Evolutionary conservation across 352 stramenopile genomes (phyloP), one percentile per base, ranked within the genome.

Genomic region (Pythium dissotocum): DNA sequence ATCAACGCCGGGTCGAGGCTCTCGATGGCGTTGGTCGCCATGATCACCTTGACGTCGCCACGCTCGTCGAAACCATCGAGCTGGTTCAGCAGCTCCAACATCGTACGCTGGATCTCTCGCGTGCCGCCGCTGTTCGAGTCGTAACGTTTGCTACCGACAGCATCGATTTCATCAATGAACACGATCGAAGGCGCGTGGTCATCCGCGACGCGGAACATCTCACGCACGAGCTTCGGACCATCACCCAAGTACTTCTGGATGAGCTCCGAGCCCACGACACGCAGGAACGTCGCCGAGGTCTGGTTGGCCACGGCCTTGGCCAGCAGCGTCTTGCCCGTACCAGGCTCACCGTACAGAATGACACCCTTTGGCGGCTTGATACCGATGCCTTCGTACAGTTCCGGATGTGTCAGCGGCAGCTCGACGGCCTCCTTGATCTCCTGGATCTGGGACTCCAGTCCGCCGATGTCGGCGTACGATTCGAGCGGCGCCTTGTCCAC

Each of bases 131-230:
- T 99, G 77, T 89, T 98, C 42, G 93, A 99, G 75, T 99, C 98
- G 85, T 99, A 99, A 58, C 98, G 94, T 77, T 99, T 99, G 67
- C 88, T 98, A 63, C 98, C 98, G 16, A 99, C 96, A 0, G 98
- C 98, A 79, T 99, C 98, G 78, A 99, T 99, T 81, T 99, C 98
- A 82, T 99, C 98, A 76, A 99, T 99, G 79, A 99, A 99, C 38
- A 99, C 97, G 81, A 99, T 99, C 18, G 98, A 99, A 18, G 98
- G 98, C 63, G 95, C 97, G 57, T 99, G 80, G 77, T 99, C 98
- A 72, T 99, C 96, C 6, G 98, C 98, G 59, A 99, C 97, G 16
- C 98, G 89, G 82, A 99, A 99, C 64, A 99, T 95, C 77, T 99
- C 98, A 38, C 98, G 94, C 42, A 99, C 98, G 28, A 99, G 88